Evolutionary conservation across 2,329 filamentous ascomycete species (phyloP).

Genomic region (Rutstroemia sp.): DNA sequence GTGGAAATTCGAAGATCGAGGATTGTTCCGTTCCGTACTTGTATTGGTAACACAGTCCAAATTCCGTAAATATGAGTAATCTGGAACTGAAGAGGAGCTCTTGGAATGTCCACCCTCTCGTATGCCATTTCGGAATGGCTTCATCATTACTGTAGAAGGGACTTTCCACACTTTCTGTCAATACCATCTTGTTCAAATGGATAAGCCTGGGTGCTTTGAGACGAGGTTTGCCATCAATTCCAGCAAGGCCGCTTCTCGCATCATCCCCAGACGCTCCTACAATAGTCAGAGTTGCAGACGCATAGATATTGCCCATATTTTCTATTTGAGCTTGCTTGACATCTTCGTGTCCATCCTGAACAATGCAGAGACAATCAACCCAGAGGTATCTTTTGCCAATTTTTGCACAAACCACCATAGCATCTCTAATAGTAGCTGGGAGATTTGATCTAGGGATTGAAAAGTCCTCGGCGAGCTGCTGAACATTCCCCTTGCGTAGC

Average conservation of each 20-base stretch:
- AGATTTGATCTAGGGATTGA: not conserved
- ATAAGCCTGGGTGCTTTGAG: not conserved
- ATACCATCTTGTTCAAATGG: not conserved
- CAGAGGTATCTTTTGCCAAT: not conserved
- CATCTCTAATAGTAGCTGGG: not conserved
- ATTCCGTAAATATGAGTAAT: constrained; percentile 4
- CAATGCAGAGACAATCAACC: constrained; percentile 3
- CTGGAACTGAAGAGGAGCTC: not conserved
- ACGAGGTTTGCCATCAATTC: not conserved
- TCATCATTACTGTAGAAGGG: not conserved
- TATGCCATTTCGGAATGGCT: not conserved
- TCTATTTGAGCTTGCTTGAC: not conserved
- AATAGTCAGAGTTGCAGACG: not conserved
- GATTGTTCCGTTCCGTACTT: too few species aligned
- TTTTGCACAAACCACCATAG: not conserved
- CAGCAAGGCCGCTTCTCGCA: not conserved
- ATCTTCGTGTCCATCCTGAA: not conserved
- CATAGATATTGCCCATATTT: not conserved
- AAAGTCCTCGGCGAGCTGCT: not conserved
- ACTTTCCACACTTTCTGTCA: not conserved
- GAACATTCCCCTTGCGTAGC: not conserved
- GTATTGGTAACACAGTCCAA: not conserved
- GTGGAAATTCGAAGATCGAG: not conserved
- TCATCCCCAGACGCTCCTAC: not conserved
- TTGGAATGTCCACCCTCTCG: constrained; percentile 7